phyloP scores from a whole-genome alignment of 78 protist species.

The Capsaspora owczarzaki region DNA sequence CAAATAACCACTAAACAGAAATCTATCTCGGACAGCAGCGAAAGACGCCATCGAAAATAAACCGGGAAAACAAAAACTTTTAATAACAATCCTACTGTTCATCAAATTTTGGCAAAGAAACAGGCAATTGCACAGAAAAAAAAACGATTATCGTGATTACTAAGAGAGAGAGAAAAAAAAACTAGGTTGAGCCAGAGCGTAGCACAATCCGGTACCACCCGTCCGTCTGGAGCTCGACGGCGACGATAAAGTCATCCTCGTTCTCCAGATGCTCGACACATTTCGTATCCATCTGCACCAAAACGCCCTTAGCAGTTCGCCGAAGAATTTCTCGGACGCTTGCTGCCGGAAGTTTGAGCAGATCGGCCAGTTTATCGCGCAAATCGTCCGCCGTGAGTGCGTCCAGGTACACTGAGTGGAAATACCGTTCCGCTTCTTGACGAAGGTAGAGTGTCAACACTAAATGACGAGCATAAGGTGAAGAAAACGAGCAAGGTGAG shows the following conservation, averaged over 20 bases:
- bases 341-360: not conserved
- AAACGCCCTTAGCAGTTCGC: conserved; percentile 1
- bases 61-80: no score
- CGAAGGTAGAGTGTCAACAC: conserved; percentile 5
- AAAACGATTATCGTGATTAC: no score
- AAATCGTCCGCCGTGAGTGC: not conserved
- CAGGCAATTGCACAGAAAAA: no score
- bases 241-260: conserved; percentile 11
- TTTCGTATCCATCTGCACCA: not conserved
- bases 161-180: no score
- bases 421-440: not conserved
- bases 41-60: no score
- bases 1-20: no score
- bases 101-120: no score
- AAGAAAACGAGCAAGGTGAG: no score
- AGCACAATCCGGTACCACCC: not conserved
- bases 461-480: no score
- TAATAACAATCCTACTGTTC: no score
- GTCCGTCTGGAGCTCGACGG: not conserved
- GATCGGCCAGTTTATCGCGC: not conserved
- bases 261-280: not conserved
- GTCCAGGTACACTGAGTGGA: conserved; percentile 6
- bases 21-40: no score
- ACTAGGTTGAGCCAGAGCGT: no score
- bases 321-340: not conserved